phyloP scores from a whole-genome alignment of 2,329 filamentous ascomycete species.

The Ophidiomyces ophidiicola region DNA sequence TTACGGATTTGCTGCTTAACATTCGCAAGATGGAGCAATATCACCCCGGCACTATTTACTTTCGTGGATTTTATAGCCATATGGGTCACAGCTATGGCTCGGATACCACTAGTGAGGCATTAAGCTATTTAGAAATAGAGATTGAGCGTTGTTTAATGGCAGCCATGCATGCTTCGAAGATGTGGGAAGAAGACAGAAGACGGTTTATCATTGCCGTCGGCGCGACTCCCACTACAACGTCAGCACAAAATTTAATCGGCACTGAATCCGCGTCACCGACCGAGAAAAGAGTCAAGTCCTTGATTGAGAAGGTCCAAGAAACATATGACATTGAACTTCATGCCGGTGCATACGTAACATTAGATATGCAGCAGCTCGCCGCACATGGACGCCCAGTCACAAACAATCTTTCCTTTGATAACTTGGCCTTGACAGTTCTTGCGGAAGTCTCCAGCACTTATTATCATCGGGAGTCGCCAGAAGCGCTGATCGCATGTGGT shows the following conservation, averaged over 20 bases:
- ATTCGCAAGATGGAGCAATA: constrained; percentile 18
- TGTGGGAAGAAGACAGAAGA: constrained; percentile 11
- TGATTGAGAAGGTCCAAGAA: constrained; percentile 12
- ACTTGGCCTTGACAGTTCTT: constrained; percentile 56
- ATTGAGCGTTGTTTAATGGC: constrained; percentile 36
- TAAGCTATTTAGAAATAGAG: constrained; percentile 48
- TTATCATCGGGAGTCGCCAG: constrained; percentile 37
- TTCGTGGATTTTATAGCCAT: constrained; percentile 60
- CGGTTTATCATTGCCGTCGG: constrained; percentile 53
- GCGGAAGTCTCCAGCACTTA: constrained; percentile 59
- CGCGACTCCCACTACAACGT: constrained; percentile 60
- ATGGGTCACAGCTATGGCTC: constrained; percentile 57
- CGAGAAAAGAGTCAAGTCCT: constrained; percentile 11
- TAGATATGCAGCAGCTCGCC: constrained; percentile 67
- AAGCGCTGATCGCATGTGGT: constrained; percentile 57
- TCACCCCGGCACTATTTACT: constrained; percentile 19
- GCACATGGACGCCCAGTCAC: constrained; percentile 45
- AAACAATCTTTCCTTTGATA: constrained; percentile 25
- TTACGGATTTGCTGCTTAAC: constrained; percentile 19
- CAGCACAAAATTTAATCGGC: constrained; percentile 47
- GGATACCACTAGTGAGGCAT: constrained; percentile 43
- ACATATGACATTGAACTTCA: constrained; percentile 51
- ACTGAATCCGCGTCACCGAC: constrained; percentile 16
- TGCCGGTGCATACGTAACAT: constrained; percentile 60
- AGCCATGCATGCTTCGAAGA: constrained; percentile 14